Percentiles rank a stretch among this genome's conserved stretches.
phyloP scores from a whole-genome alignment of 495 filamentous ascomycete species.

The Trichocladium antarcticum region DNA sequence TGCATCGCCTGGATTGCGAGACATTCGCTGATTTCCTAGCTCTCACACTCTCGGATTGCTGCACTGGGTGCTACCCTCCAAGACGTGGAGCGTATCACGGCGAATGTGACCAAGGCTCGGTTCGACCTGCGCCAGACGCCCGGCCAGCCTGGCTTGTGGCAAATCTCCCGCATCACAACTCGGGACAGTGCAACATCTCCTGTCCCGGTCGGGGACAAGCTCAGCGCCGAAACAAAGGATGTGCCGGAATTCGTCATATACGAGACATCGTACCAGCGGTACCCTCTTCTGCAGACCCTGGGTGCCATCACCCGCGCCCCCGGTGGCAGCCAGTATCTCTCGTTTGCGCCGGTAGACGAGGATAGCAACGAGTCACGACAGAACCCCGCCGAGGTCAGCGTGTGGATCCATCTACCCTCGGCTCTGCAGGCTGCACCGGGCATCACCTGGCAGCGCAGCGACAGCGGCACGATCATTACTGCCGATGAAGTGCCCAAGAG shows the following conservation, averaged over 20 bases:
- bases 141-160: constrained; percentile 16
- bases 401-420: constrained; percentile 28
- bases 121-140: constrained; percentile 21
- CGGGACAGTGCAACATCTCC: constrained; percentile 14
- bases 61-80: constrained; percentile 25
- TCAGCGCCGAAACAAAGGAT: constrained; percentile 18
- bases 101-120: constrained; percentile 25
- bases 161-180: constrained; percentile 21
- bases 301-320: constrained; percentile 26
- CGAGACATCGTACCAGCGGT: constrained; percentile 31
- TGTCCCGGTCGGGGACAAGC: constrained; percentile 18
- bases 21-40: constrained; percentile 14
- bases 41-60: constrained; percentile 26
- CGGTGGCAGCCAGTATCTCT: constrained; percentile 18
- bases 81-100: constrained; percentile 28
- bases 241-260: constrained; percentile 30
- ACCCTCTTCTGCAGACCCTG: constrained; percentile 24
- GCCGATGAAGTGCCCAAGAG: constrained; percentile 24
- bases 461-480: constrained; percentile 22
- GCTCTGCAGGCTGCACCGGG: constrained; percentile 20
- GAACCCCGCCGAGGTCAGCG: constrained; percentile 22
- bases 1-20: neutral
- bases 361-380: constrained; percentile 8
- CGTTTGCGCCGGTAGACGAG: constrained; percentile 21
- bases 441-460: constrained; percentile 24